Percentiles rank a stretch among this genome's conserved stretches.
Conservation (phyloP, 768 basidiomycete species). For the Agaricus subrufescens region DNA sequence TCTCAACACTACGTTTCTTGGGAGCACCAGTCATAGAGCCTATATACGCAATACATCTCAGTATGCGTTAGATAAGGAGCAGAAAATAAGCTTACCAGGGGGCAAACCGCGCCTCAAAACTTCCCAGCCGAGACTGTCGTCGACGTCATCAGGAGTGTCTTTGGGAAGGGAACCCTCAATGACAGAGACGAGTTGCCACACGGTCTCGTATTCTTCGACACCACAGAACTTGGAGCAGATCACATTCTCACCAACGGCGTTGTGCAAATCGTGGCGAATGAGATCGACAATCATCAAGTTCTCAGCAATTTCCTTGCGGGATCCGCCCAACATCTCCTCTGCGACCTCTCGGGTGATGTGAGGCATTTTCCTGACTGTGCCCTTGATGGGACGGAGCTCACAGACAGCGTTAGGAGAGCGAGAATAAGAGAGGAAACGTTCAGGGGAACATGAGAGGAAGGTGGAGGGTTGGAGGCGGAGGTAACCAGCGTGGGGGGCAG, state of each 20-base stretch:
- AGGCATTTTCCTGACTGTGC: conserved; percentile 75
- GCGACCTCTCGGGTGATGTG: conserved; percentile 59
- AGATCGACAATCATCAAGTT: conserved; percentile 99
- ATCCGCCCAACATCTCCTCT: conserved; percentile 56
- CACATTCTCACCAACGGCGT: conserved; percentile 78
- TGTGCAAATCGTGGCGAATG: conserved; percentile 88
- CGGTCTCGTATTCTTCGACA: conserved; percentile 90
- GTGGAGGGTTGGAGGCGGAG: conserved; percentile 73
- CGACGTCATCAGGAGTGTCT: conserved; percentile 27
- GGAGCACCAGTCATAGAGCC: conserved; percentile 98
- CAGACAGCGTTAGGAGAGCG: conserved; percentile 59
- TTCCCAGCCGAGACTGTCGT: conserved; percentile 68
- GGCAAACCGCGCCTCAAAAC: conserved; percentile 77
- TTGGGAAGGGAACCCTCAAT: conserved; percentile 65
- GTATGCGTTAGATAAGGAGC: background rate
- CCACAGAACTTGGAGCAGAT: conserved; percentile 78
- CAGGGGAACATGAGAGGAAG: conserved; percentile 84
- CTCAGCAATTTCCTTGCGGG: conserved; percentile 88
- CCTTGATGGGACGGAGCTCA: conserved; percentile 93
- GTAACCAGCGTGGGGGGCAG: conserved; percentile 86
- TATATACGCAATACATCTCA: conserved; percentile 20
- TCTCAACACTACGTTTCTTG: conserved; percentile 90
- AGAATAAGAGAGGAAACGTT: conserved; percentile 82
- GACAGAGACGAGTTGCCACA: conserved; percentile 94
- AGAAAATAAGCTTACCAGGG: conserved; percentile 51